These are phyloP conservation scores for Forsythia suspensa DNA, from an alignment of 257 asterid species.

Conservation along the genomic window DNA sequence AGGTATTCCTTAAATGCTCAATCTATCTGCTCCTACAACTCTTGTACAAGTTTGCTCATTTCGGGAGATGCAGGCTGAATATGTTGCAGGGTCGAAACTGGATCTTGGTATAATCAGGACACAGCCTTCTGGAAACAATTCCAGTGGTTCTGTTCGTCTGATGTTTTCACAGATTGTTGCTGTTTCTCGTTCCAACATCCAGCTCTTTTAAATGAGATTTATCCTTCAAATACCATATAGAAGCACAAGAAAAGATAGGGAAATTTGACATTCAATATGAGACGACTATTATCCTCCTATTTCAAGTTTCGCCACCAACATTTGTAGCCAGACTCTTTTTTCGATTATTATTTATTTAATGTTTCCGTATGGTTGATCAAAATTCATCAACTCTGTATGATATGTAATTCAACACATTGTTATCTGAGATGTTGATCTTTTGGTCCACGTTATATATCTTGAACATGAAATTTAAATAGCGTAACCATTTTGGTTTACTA, in stretches of 20 bases:
- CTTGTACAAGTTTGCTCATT: conserved; percentile 40
- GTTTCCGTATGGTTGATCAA: background rate
- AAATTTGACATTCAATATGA: conserved; percentile 18
- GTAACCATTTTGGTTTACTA: background rate
- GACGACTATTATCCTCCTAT: conserved; percentile 12
- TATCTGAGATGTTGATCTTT: background rate
- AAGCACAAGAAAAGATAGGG: conserved; percentile 32
- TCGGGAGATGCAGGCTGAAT: conserved; percentile 50
- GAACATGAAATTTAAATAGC: background rate
- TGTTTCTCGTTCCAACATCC: too few relatives aligned
- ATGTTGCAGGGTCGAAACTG: conserved; percentile 33
- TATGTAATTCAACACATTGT: background rate
- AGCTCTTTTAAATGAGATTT: conserved; percentile 12
- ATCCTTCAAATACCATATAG: conserved; percentile 21
- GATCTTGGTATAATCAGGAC: conserved; percentile 26
- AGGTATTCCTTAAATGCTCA: conserved; percentile 37
- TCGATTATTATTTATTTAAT: background rate
- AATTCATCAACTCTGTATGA: background rate
- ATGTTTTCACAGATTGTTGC: conserved; percentile 25
- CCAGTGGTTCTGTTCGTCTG: conserved; percentile 31
- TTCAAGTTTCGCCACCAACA: background rate
- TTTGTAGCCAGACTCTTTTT: background rate
- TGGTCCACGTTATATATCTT: background rate
- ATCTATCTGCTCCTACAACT: conserved; percentile 23
- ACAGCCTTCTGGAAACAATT: conserved; percentile 31